These are phyloP conservation scores for Plasmodium malariae DNA, from an alignment of 169 alveolate genomes.

Conservation along the genomic window DNA sequence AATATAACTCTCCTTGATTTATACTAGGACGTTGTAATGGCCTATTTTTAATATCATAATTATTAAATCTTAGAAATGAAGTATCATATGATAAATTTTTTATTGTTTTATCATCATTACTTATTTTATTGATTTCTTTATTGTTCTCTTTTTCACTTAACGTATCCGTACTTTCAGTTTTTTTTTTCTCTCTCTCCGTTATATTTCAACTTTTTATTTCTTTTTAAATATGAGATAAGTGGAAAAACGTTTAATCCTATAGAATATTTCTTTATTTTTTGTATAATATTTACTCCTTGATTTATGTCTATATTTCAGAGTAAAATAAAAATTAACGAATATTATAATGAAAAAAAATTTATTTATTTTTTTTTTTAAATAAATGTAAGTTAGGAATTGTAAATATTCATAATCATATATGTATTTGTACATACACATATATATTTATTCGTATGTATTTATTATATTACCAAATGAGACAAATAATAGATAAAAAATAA, in stretches of 20 bases:
- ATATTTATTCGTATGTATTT: too few relatives aligned
- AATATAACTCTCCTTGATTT: too few relatives aligned
- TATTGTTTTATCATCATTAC: neutral
- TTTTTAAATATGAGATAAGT: neutral
- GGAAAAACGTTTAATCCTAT: neutral
- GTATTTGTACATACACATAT: too few relatives aligned
- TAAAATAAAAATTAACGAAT: too few relatives aligned
- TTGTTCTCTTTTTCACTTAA: neutral
- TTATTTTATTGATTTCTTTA: neutral
- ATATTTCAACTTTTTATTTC: constrained; percentile 2
- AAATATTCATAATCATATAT: too few relatives aligned
- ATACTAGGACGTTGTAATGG: too few relatives aligned
- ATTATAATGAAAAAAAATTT: too few relatives aligned
- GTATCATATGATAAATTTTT: neutral
- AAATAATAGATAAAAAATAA: neutral
- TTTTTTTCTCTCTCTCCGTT: neutral
- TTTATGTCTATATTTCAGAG: constrained; percentile 3
- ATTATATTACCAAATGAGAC: constrained; percentile 7
- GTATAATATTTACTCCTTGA: constrained; percentile 1
- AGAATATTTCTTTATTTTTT: constrained; percentile 4
- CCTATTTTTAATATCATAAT: neutral
- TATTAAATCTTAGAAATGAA: constrained; percentile 18
- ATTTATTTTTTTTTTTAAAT: too few relatives aligned
- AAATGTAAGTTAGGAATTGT: too few relatives aligned
- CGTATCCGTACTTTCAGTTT: neutral